Base-by-base conservation (phyloP, 1,284 basidiomycete species). In the Cystobasidium pallidum region DNA sequence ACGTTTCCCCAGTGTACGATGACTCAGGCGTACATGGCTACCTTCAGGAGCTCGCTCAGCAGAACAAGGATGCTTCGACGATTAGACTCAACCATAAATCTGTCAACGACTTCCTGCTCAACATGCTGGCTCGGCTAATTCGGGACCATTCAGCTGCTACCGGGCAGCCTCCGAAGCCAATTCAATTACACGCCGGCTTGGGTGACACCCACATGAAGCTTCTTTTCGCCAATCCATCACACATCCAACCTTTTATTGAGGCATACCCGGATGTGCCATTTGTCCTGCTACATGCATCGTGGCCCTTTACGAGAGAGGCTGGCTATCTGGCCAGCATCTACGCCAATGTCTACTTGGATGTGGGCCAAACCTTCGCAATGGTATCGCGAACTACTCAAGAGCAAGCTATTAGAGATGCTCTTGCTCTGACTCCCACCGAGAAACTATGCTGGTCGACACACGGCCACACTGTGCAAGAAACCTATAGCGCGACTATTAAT, bases 401-500 rank as follows among this genome's bases (percentile, higher is more conserved):
- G 13, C 77, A 80, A 0, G 83, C 88, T 52, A 78, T 90, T 28
- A 83, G 83, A 36, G 86, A 91, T 78, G 81, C 89, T 15, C 80
- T 91, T 1, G 90, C 91, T 79, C 80, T 90, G 3, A 83, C 85
- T 19, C 89, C 90, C 10, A 88, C 86, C 24, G 89, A 87, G 78
- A 91, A 90, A 78, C 86, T 91, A 24, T 78, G 91, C 81, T 91
- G 88, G 88, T 90, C 88, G 0, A 89, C 87, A 26, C 89, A 91
- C 75, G 89, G 88, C 19, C 88, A 88, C 78, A 90, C 86, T 84
- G 89, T 88, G 86, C 89, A 89, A 2, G 89, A 91, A 78, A 84
- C 85, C 0, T 91, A 85, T 76, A 90, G 89, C 77, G 81, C 91
- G 11, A 88, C 86, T 0, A 83, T 83, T 1, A 63, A 85, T 0